Evolutionary conservation across 2,329 filamentous ascomycete species (phyloP).

Genomic region (Rhinocladiella similis): DNA sequence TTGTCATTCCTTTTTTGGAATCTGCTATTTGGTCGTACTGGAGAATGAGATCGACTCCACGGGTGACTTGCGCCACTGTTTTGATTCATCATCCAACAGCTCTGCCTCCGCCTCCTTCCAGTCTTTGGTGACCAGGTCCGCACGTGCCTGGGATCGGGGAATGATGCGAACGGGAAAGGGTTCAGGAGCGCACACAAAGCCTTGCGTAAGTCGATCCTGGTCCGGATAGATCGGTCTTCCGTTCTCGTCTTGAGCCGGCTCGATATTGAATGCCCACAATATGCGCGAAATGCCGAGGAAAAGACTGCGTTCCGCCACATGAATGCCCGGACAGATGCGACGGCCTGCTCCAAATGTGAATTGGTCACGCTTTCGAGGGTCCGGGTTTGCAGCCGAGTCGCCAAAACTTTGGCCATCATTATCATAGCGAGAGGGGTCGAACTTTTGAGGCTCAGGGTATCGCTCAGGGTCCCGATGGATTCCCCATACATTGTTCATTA

Average conservation of each 20-base stretch:
- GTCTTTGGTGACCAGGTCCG: constrained; percentile 23
- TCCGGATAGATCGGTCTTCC: constrained; percentile 40
- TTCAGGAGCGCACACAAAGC: constrained; percentile 47
- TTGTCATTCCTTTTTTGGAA: no score
- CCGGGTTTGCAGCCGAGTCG: constrained; percentile 33
- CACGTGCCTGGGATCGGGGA: constrained; percentile 35
- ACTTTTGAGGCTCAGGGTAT: constrained; percentile 32
- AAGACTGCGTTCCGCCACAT: constrained; percentile 35
- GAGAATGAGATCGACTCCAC: constrained; percentile 12
- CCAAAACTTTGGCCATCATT: constrained; percentile 32
- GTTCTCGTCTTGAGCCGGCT: constrained; percentile 26
- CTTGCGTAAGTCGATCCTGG: constrained; percentile 42
- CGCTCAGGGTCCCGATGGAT: constrained; percentile 32
- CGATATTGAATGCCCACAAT: constrained; percentile 35
- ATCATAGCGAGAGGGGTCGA: constrained; percentile 35
- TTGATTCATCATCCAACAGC: constrained; percentile 14
- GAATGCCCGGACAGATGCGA: constrained; percentile 36
- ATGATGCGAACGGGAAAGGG: constrained; percentile 40
- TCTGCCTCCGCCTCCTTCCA: constrained; percentile 14
- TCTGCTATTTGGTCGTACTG: not conserved
- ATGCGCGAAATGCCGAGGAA: constrained; percentile 32
- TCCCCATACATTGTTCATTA: constrained; percentile 29
- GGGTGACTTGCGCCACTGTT: constrained; percentile 12
- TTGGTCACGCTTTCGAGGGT: constrained; percentile 31
- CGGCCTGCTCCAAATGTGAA: constrained; percentile 35